phyloP scores from a whole-genome alignment of 257 asterid genomes.

The Ballota nigra region DNA sequence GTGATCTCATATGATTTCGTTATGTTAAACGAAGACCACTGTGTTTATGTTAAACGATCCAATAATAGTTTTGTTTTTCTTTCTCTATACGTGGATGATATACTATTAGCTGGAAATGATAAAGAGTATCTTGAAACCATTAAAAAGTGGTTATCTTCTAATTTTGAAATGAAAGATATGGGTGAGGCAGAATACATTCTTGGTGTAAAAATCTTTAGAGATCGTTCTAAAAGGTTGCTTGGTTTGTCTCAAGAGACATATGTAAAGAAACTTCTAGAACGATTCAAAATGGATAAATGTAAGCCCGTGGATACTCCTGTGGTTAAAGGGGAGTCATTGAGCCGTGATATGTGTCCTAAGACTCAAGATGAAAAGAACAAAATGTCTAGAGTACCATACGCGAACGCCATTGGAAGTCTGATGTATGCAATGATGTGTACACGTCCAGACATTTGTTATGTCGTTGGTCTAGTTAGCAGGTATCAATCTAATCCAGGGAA shows the following conservation, averaged over 20 bases:
- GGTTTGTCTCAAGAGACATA: background rate
- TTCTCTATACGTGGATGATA: background rate
- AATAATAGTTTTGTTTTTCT: no score
- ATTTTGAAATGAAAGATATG: background rate
- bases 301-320: background rate
- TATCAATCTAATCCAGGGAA: background rate
- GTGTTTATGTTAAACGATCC: background rate
- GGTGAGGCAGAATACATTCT: background rate
- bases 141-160: background rate
- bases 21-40: background rate
- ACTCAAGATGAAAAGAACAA: background rate
- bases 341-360: background rate
- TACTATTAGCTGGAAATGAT: background rate
- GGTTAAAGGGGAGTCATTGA: background rate
- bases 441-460: no score
- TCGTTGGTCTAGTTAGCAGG: background rate
- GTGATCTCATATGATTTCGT: background rate
- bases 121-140: background rate
- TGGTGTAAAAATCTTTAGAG: background rate
- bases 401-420: background rate
- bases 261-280: no score
- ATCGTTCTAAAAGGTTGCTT: background rate
- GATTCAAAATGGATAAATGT: background rate
- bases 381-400: background rate
- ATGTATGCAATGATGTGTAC: no score